Evolutionary conservation across 257 asterid species (phyloP).

Genomic region (Penstemon barbatus): DNA sequence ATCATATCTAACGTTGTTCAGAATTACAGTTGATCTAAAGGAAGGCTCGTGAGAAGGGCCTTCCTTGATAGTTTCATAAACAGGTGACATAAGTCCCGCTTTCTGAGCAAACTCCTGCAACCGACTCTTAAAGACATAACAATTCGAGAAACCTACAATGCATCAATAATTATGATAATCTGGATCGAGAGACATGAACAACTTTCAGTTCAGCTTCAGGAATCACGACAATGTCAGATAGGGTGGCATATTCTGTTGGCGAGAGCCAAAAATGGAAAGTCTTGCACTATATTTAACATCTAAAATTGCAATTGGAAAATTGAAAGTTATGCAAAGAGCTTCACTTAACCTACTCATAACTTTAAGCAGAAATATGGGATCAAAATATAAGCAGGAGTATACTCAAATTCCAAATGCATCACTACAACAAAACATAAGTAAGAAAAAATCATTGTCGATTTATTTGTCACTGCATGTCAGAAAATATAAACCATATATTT

Average conservation of each 20-base stretch:
- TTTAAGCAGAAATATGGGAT: neutral
- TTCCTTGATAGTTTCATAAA: constrained; percentile 79
- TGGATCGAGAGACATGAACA: neutral
- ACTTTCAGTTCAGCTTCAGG: neutral
- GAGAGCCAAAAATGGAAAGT: constrained; percentile 18
- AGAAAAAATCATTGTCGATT: neutral
- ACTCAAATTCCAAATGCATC: constrained; percentile 1
- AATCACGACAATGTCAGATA: constrained; percentile 15
- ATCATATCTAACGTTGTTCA: constrained; percentile 65
- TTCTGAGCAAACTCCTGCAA: constrained; percentile 94
- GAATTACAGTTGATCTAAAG: constrained; percentile 77
- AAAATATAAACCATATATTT: constrained; percentile 1
- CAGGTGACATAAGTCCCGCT: constrained; percentile 72
- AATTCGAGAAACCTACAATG: constrained; percentile 67
- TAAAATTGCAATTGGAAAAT: neutral
- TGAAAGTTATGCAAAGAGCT: neutral
- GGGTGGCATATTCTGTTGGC: neutral
- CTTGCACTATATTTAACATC: neutral
- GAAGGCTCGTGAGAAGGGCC: constrained; percentile 93
- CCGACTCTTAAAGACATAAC: constrained; percentile 90
- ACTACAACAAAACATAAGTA: neutral
- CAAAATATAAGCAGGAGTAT: neutral
- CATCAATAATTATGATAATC: constrained; percentile 12
- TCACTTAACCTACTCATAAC: constrained; percentile 2
- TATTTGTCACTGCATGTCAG: neutral